These are phyloP conservation scores for Berkeleyomyces rouxiae DNA, from an alignment of 2,329 filamentous ascomycete species.

Conservation along the genomic window DNA sequence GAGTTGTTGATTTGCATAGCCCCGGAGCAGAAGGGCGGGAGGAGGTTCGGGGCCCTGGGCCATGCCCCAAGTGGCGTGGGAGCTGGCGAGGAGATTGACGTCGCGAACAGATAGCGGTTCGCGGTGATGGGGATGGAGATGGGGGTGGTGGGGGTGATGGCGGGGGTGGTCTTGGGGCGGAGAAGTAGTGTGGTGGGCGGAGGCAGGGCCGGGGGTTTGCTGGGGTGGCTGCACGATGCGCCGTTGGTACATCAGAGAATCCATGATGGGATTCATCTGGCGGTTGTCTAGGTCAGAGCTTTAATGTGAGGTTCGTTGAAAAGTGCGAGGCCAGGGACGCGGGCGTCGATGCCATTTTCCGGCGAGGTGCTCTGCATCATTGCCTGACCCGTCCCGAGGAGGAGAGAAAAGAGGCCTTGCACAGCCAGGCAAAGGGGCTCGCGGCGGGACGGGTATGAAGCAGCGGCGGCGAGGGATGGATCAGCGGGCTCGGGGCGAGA, in stretches of 20 bases:
- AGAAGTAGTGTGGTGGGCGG: background rate
- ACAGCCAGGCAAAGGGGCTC: background rate
- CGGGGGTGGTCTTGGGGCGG: background rate
- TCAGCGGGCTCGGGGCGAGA: too few relatives aligned
- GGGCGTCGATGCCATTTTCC: conserved; percentile 12
- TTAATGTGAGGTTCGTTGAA: background rate
- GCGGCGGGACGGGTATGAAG: background rate
- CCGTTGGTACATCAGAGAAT: conserved; percentile 3
- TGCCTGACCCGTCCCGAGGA: conserved; percentile 2
- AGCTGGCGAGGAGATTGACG: background rate
- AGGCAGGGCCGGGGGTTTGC: background rate
- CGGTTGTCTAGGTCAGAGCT: background rate
- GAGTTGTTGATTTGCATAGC: background rate
- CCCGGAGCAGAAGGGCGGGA: background rate
- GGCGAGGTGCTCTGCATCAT: conserved; percentile 8
- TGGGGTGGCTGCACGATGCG: conserved; percentile 10
- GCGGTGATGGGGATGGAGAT: background rate
- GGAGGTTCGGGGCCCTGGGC: background rate
- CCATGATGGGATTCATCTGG: conserved; percentile 6
- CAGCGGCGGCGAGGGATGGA: background rate
- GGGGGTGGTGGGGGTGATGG: background rate
- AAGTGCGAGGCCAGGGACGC: conserved; percentile 9
- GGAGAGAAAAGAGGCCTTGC: conserved; percentile 6
- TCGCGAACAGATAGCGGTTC: too few relatives aligned
- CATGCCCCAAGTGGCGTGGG: background rate